Evolutionary conservation across 2,329 filamentous ascomycete species (phyloP).

Genomic region (Colletotrichum lupini): DNA sequence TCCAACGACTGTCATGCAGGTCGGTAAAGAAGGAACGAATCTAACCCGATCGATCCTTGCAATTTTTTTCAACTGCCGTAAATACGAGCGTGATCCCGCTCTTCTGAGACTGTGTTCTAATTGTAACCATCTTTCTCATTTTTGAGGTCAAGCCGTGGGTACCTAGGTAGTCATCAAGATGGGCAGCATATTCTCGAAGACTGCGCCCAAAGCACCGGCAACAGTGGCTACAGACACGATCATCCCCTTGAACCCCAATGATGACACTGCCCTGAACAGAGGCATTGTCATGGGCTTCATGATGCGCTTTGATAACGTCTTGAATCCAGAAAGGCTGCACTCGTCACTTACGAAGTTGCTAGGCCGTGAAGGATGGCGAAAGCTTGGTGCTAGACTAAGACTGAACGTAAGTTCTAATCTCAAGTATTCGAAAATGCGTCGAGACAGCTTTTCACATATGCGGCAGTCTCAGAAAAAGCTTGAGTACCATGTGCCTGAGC

Average conservation of each 20-base stretch:
- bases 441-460: neutral
- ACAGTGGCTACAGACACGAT: conserved; percentile 38
- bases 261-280: conserved; percentile 40
- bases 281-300: conserved; percentile 44
- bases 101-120: neutral
- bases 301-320: conserved; percentile 42
- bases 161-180: neutral
- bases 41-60: neutral
- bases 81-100: neutral
- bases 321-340: conserved; percentile 39
- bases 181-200: neutral
- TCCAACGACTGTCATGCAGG: neutral
- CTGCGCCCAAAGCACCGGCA: neutral
- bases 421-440: too few relatives aligned
- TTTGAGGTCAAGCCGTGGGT: neutral
- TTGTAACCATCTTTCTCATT: neutral
- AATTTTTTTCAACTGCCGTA: neutral
- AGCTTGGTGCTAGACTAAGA: conserved; percentile 41
- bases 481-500: neutral
- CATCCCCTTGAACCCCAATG: conserved; percentile 44
- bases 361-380: conserved; percentile 39
- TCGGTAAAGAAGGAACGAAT: neutral
- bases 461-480: neutral
- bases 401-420: conserved; percentile 30
- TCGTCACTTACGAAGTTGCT: conserved; percentile 34